These are phyloP conservation scores for Paracoccidioides lutzii DNA, from an alignment of 2,329 filamentous ascomycete species.

Conservation along the genomic window DNA sequence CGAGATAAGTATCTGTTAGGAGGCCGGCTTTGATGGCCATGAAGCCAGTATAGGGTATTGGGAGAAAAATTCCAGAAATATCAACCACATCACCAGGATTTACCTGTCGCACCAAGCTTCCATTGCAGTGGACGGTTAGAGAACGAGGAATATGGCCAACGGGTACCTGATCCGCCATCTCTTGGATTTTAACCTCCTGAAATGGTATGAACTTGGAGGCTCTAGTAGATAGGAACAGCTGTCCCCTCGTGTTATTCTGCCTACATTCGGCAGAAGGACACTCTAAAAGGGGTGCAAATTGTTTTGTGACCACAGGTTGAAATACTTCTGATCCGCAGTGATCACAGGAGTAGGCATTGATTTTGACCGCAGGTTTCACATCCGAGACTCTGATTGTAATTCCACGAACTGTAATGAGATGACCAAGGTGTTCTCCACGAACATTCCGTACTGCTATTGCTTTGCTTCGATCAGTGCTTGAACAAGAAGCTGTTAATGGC, in stretches of 20 bases:
- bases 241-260: constrained; percentile 80
- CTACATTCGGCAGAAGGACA: constrained; percentile 87
- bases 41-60: constrained; percentile 97
- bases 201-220: constrained; percentile 96
- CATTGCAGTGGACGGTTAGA: constrained; percentile 79
- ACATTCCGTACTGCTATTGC: constrained; percentile 85
- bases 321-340: constrained; percentile 95
- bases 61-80: constrained; percentile 87
- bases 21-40: constrained; percentile 90
- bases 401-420: constrained; percentile 84
- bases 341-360: constrained; percentile 96
- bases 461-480: constrained; percentile 49
- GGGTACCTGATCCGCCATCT: constrained; percentile 97
- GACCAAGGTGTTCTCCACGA: constrained; percentile 80
- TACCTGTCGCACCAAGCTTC: constrained; percentile 69
- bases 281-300: constrained; percentile 73
- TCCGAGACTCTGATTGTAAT: constrained; percentile 94
- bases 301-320: constrained; percentile 83
- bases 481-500: constrained; percentile 61
- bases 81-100: constrained; percentile 93
- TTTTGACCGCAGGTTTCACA: constrained; percentile 93
- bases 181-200: constrained; percentile 96
- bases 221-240: constrained; percentile 85
- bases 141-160: constrained; percentile 94
- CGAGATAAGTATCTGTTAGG: constrained; percentile 92